phyloP scores from a whole-genome alignment of 306 rosid genomes.

The Corylus heterophylla region DNA sequence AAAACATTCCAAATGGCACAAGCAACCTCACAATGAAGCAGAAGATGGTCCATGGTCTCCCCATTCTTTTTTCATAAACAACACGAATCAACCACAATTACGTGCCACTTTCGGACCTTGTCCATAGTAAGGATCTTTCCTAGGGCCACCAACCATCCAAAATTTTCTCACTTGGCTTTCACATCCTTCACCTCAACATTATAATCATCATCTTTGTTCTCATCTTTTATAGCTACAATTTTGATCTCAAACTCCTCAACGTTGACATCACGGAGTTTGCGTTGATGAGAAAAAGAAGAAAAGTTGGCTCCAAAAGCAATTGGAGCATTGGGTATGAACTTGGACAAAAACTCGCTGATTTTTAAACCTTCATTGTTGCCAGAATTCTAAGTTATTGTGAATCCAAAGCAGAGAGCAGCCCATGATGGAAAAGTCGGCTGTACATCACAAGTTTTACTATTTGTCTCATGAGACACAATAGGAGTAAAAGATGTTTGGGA shows the following conservation, averaged over 20 bases:
- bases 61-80: too few relatives aligned
- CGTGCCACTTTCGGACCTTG: too few relatives aligned
- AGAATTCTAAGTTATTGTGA: background rate
- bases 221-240: background rate
- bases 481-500: background rate
- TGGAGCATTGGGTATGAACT: background rate
- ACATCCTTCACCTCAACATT: background rate
- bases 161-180: background rate
- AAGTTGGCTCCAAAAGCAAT: background rate
- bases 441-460: background rate
- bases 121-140: too few relatives aligned
- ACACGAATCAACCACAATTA: too few relatives aligned
- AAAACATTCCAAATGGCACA: too few relatives aligned
- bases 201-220: background rate
- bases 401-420: background rate
- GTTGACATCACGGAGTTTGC: background rate
- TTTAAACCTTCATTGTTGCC: background rate
- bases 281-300: too few relatives aligned
- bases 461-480: background rate
- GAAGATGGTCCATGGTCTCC: too few relatives aligned
- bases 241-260: too few relatives aligned
- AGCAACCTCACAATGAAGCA: too few relatives aligned
- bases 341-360: background rate
- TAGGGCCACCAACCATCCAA: background rate
- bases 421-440: background rate